phyloP scores from a whole-genome alignment of 2,329 filamentous ascomycete genomes.

The Penicillium concentricum region DNA sequence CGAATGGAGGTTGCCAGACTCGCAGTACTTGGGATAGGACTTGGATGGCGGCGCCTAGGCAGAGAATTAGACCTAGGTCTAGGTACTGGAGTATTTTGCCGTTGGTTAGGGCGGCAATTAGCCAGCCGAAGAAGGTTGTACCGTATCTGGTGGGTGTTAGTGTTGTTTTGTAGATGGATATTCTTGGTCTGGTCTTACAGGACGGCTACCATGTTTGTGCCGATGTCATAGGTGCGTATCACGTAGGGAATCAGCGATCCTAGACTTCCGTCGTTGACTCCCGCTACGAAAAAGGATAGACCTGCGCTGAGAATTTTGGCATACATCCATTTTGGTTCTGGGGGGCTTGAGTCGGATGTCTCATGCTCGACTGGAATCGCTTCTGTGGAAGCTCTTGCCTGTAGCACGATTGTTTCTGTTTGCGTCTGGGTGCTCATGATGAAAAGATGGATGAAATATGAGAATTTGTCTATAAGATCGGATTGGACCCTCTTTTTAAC shows the following conservation, averaged over 20 bases:
- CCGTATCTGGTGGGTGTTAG: conserved; percentile 45
- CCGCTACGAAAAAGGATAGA: conserved; percentile 65
- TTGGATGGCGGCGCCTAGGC: conserved; percentile 57
- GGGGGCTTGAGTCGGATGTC: background rate
- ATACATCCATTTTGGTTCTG: conserved; percentile 16
- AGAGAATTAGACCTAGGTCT: conserved; percentile 57
- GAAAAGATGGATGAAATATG: background rate
- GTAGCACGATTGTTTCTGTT: conserved; percentile 12
- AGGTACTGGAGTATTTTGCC: conserved; percentile 49
- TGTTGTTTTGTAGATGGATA: background rate
- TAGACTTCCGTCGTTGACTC: conserved; percentile 64
- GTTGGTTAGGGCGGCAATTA: conserved; percentile 58
- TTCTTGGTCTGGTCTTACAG: conserved; percentile 40
- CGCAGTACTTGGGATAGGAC: conserved; percentile 49
- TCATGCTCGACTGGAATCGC: background rate
- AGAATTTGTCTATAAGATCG: background rate
- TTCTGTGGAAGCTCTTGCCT: background rate
- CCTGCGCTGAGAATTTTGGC: conserved; percentile 56
- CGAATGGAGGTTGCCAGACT: conserved; percentile 58
- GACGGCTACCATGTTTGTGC: conserved; percentile 52
- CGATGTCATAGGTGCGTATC: conserved; percentile 56
- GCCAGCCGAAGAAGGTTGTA: conserved; percentile 60
- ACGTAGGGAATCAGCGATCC: conserved; percentile 65
- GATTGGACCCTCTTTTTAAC: too few species aligned
- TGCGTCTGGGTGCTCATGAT: conserved; percentile 13